Conservation (phyloP, 805 yeast genomes). For the Candida ficus region DNA sequence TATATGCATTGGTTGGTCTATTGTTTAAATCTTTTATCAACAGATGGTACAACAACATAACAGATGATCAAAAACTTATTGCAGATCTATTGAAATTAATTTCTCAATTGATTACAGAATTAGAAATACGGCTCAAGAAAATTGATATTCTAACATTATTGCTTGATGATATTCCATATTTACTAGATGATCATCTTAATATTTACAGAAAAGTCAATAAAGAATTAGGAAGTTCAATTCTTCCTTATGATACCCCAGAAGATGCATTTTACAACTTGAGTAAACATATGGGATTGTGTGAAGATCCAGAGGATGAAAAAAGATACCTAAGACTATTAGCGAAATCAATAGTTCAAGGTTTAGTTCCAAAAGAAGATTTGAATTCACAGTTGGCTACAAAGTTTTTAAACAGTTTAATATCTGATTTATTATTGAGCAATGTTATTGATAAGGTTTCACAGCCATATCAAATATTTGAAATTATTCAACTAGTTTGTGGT, state of each 20-base stretch:
- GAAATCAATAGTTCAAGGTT: conserved; percentile 28
- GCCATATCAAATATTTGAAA: conserved; percentile 47
- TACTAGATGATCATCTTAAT: conserved; percentile 35
- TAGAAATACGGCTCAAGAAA: conserved; percentile 29
- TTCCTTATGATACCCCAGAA: conserved; percentile 29
- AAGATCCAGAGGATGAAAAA: conserved; percentile 22
- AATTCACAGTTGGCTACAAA: conserved; percentile 34
- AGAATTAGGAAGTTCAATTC: conserved; percentile 26
- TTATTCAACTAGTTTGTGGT: conserved; percentile 22
- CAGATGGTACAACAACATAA: conserved; percentile 38
- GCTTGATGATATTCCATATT: conserved; percentile 40
- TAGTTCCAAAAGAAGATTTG: conserved; percentile 37
- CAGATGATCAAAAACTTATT: conserved; percentile 38
- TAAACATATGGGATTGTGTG: conserved; percentile 31
- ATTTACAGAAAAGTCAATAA: conserved; percentile 25
- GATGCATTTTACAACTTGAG: conserved; percentile 30
- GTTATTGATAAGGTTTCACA: conserved; percentile 41
- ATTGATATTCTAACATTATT: conserved; percentile 33
- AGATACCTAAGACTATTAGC: conserved; percentile 33
- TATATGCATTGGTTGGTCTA: conserved; percentile 43
- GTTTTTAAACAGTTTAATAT: conserved; percentile 35
- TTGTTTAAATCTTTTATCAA: conserved; percentile 42
- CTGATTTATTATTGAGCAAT: conserved; percentile 38
- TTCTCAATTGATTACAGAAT: conserved; percentile 35
- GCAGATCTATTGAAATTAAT: conserved; percentile 34